Evolutionary conservation across 192 early-diverging fungal species (phyloP).

Genomic region (Mycoemilia scoparia): DNA sequence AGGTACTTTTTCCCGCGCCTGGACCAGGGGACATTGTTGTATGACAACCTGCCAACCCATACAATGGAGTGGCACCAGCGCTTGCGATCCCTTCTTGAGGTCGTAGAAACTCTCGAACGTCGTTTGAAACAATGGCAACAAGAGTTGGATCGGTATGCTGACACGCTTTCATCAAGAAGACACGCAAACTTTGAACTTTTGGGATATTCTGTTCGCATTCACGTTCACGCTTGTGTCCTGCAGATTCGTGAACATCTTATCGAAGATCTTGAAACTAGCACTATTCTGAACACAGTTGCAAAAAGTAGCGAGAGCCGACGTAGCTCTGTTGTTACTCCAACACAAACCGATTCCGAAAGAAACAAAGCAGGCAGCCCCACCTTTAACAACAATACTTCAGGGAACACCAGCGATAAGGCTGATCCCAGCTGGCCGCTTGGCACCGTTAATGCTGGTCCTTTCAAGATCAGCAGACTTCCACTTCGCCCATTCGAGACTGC

Average conservation of each 20-base stretch:
- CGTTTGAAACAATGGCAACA: constrained; percentile 22
- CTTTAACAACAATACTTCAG: too few relatives aligned
- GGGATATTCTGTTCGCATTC: constrained; percentile 20
- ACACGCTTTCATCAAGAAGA: constrained; percentile 17
- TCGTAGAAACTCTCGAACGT: constrained; percentile 10
- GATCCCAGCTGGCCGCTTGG: not conserved
- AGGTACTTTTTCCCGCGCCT: constrained; percentile 27
- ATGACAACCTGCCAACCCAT: constrained; percentile 28
- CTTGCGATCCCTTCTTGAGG: constrained; percentile 6
- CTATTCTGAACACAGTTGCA: constrained; percentile 3
- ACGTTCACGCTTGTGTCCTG: constrained; percentile 18
- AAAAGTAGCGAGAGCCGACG: not conserved
- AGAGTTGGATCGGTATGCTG: constrained; percentile 21
- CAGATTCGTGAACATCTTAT: constrained; percentile 27
- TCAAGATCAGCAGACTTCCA: not conserved
- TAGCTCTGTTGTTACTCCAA: not conserved
- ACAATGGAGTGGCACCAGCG: constrained; percentile 10
- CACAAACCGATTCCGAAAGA: too few relatives aligned
- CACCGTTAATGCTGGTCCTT: not conserved
- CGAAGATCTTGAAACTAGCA: constrained; percentile 13
- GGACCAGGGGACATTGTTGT: constrained; percentile 22
- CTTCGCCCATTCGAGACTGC: not conserved
- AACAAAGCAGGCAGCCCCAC: too few relatives aligned
- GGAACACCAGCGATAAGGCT: not conserved
- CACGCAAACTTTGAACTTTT: constrained; percentile 29